Evolutionary conservation across 352 stramenopile species (phyloP), one percentile per base, ranked within the genome.

Genomic region (Thraustochytrium striatum): DNA sequence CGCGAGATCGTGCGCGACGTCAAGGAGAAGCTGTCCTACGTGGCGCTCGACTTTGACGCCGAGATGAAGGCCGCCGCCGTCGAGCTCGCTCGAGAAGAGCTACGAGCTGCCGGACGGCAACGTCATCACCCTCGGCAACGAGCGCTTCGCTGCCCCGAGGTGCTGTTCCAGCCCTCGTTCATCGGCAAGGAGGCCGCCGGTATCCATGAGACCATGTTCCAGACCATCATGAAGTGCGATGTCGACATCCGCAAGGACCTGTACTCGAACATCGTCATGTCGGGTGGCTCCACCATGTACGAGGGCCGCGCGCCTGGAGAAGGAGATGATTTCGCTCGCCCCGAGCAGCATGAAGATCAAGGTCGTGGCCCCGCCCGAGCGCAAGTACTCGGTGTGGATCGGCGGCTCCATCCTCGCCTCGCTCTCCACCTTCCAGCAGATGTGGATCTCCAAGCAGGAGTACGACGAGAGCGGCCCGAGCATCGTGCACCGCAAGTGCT

Each of bases 381-480:
- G 91, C 1, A 90, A 94, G 57, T 94, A 96, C 85, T 95, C 90
- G 38, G 94, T 91, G 61, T 99, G 96, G 96, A 91, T 99, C 72
- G 96, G 96, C 57, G 96, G 94, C 30, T 98, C 94, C 81, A 98
- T 98, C 85, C 86, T 99, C 41, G 94, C 91, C 35, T 98, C 92
- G 72, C 88, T 99, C 32, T 94, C 93, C 58, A 98, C 92, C 30
- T 99, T 99, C 88, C 95, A 98, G 86, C 95, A 98, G 81, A 98
- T 98, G 94, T 98, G 94, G 94, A 97, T 98, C 84, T 97, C 93
- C 57, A 98, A 97, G 86, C 90, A 88, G 61, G 96, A 99, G 86
- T 99, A 98, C 84, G 96, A 98, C 59, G 96, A 99, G 87, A 94
- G 94, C 83, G 96, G 96, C 30, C 86, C 93, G 69, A 91, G 89